Base-by-base conservation (phyloP, 441 rosid genomes). In the Geranium incanum region DNA sequence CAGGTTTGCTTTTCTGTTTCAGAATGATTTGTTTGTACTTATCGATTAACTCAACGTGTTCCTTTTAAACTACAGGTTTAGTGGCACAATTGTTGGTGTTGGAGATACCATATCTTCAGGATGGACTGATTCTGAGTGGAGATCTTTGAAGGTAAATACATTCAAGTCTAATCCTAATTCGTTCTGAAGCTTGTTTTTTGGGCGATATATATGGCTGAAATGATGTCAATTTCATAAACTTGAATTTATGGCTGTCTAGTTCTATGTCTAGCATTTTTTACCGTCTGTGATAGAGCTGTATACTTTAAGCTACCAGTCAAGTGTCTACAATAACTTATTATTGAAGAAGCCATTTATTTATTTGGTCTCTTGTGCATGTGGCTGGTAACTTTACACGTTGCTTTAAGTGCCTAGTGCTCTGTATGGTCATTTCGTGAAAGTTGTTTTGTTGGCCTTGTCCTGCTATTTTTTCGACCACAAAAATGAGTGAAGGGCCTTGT, bases 91-190 rank as follows among this genome's bases (percentile, higher is more conserved):
- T 39, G 9, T 45, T 45, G 11, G 43, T 9, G 43, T 45, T 78
- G 93, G 86, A 75, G 97, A 88, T 78, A 84, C 84, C 73, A 72
- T 78, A 57, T 86, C 89, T 39, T 80, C 89, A 23, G 95, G 84
- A 70, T 95, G 99, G 98, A 81, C 80, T 72, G 82, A 95, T 82
- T 95, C 99, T 43, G 99, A 91, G 57, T 95, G 99, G 99, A 89
- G 99, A 9, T 45, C 52, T 28, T 28, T 8, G 52, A 45, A 45
- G 12, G 52, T 13, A 43, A 43, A 8, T 6, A 43, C 50, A 8
- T 43, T 8, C 8, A 7, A 7, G 0, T 39, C 5, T 39, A 39
- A 0, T 39, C 0, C 43, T 39, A 41, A 6, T 41, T 9, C 9
- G 9, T 41, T 45, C 11, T 12, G 52, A 67, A 64, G 78, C 76